These are phyloP conservation scores for Saccharum officinarum DNA, from an alignment of 176 grass and related monocot species.

Conservation along the genomic window DNA sequence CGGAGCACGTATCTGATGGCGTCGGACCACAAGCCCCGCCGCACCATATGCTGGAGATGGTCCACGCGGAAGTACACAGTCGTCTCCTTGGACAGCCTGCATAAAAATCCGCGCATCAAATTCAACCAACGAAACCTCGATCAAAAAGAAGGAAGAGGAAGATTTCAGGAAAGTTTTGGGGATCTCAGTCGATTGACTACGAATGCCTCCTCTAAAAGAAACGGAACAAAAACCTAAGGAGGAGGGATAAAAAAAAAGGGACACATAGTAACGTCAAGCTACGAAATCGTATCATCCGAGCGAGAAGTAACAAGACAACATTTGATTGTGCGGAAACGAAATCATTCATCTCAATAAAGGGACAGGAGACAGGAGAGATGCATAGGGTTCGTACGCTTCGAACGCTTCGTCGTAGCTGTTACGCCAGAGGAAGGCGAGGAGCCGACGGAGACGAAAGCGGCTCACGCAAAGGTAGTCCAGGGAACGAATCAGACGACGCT, in stretches of 20 bases:
- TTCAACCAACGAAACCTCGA: neutral
- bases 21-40: neutral
- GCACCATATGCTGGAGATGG: neutral
- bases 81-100: neutral
- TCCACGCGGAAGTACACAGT: neutral
- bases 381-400: neutral
- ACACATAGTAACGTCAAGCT: no score
- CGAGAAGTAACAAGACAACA: neutral
- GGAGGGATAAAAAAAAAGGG: no score
- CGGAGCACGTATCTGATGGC: neutral
- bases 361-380: neutral
- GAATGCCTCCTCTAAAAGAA: no score
- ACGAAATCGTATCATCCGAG: neutral
- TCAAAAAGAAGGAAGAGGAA: neutral
- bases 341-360: no score
- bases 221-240: no score
- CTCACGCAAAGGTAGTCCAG: neutral
- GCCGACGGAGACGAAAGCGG: neutral
- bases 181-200: no score
- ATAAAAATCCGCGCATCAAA: neutral
- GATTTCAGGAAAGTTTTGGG: neutral
- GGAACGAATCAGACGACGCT: no score
- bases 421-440: neutral
- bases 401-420: neutral
- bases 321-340: no score